These are phyloP conservation scores for Annulohypoxylon stygium DNA, from an alignment of 495 filamentous ascomycete species.

Conservation along the genomic window DNA sequence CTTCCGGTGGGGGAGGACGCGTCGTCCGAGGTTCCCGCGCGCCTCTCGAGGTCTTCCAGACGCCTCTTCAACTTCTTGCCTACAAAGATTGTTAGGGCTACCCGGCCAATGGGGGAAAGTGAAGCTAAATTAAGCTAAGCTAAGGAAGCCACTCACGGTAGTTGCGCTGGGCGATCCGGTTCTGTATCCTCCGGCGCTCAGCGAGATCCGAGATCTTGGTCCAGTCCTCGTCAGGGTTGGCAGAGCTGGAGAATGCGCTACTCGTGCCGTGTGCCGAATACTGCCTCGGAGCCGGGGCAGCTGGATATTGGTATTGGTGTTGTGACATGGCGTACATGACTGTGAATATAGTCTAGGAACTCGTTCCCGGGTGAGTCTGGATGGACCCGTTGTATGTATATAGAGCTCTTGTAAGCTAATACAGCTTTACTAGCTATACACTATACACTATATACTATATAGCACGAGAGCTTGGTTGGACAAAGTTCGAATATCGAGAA, in stretches of 20 bases:
- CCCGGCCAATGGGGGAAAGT: slow-evolving; percentile 2
- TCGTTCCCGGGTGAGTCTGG: background rate
- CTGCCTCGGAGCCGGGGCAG: slow-evolving; percentile 66
- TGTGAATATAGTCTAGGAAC: background rate
- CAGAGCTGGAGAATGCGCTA: slow-evolving; percentile 95
- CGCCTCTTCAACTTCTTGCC: slow-evolving; percentile 99
- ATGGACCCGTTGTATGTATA: background rate
- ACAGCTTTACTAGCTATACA: background rate
- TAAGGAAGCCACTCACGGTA: slow-evolving; percentile 79
- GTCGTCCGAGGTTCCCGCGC: slow-evolving; percentile 86
- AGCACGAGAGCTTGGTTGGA: slow-evolving; percentile 2
- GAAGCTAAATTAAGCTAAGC: background rate
- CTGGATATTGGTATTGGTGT: slow-evolving; percentile 59
- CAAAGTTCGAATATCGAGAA: background rate
- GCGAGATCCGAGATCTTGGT: slow-evolving; percentile 98
- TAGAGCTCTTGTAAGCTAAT: background rate
- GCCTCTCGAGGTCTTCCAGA: slow-evolving; percentile 93
- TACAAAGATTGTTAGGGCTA: slow-evolving; percentile 55
- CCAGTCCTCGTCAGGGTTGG: slow-evolving; percentile 98
- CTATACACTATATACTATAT: slow-evolving; percentile 6
- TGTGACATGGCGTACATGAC: slow-evolving; percentile 62
- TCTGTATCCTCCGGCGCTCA: slow-evolving; percentile 94
- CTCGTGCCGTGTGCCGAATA: slow-evolving; percentile 81
- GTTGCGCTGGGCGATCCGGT: slow-evolving; percentile 97
- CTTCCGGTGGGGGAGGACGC: slow-evolving; percentile 62